Base-by-base conservation (phyloP, 1,139 yeast genomes). In the Pichia sp. region DNA sequence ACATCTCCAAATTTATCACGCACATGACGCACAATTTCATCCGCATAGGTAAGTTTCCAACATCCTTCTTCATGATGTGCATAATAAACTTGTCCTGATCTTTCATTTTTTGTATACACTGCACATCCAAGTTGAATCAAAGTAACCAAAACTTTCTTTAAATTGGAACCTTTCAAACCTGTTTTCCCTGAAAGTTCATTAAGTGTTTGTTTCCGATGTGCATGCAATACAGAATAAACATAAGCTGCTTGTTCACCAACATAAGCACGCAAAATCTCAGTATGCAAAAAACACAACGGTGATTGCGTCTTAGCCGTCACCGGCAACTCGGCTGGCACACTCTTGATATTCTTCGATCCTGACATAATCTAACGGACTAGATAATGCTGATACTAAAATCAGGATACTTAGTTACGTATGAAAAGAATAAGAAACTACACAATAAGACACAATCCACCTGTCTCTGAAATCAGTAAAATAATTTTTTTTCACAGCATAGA, bases 61-160 rank as follows among this genome's bases (percentile, higher is more conserved):
- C 81, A 64, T 6, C 95, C 95, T 22, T 67, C 70, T 49, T 79
- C 80, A 53, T 81, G 73, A 48, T 80, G 74, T 29, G 69, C 70
- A 58, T 87, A 88, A 51, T 66, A 74, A 1, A 57, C 53, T 15
- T 49, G 50, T 4, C 53, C 57, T 7, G 59, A 59, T 15, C 62
- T 42, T 23, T 38, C 26, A 14, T 41, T 36, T 4, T 35, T 29
- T 8, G 32, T 38, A 52, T 73, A 74, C 20, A 66, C 68, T 18
- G 80, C 72, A 57, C 89, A 79, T 47, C 76, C 72, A 43, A 82
- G 63, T 59, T 83, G 91, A 37, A 81, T 69, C 53, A 83, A 62
- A 9, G 84, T 72, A 2, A 80, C 88, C 37, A 83, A 61, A 0
- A 81, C 66, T 27, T 76, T 70, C 48, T 77, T 79, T 19, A 79